Percentiles rank a stretch among this genome's conserved stretches.
Conservation (phyloP, 164 flowering plant species). For the Akebia trifoliata region DNA sequence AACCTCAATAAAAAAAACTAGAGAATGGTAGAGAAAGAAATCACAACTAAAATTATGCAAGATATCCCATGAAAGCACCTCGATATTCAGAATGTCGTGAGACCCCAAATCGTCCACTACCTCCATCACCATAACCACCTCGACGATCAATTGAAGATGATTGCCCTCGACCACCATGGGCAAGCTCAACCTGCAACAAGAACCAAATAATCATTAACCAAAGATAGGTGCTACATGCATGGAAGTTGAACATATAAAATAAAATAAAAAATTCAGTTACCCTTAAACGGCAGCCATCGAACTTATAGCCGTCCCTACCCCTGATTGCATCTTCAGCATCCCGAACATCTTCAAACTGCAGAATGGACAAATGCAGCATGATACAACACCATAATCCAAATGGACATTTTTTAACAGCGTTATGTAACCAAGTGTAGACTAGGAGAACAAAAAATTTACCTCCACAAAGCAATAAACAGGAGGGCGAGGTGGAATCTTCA, state of each 20-base stretch:
- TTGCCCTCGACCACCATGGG: too few relatives aligned
- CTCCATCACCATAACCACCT: slow-evolving; percentile 50
- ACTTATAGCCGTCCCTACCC: slow-evolving; percentile 94
- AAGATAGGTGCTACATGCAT: neutral
- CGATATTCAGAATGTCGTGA: slow-evolving; percentile 85
- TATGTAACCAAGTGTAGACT: neutral
- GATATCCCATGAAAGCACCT: slow-evolving; percentile 41
- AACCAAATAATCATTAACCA: slow-evolving; percentile 5
- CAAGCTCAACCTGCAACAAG: slow-evolving; percentile 73
- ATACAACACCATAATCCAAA: neutral
- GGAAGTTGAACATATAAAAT: too few relatives aligned
- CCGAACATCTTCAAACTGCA: slow-evolving; percentile 74
- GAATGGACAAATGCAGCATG: slow-evolving; percentile 4
- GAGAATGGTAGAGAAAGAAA: neutral
- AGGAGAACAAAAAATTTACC: slow-evolving; percentile 34
- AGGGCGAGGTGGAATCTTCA: slow-evolving; percentile 94
- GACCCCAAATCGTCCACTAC: slow-evolving; percentile 40
- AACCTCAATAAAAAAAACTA: neutral
- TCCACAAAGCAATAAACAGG: slow-evolving; percentile 91
- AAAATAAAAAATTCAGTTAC: slow-evolving; percentile 29
- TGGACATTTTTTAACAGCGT: neutral
- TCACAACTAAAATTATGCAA: too few relatives aligned
- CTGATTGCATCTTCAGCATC: slow-evolving; percentile 97
- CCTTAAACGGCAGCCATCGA: slow-evolving; percentile 84
- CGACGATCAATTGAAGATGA: slow-evolving; percentile 74